Evolutionary conservation across 768 basidiomycete genomes (phyloP).

Genomic region (Mycena maculata): DNA sequence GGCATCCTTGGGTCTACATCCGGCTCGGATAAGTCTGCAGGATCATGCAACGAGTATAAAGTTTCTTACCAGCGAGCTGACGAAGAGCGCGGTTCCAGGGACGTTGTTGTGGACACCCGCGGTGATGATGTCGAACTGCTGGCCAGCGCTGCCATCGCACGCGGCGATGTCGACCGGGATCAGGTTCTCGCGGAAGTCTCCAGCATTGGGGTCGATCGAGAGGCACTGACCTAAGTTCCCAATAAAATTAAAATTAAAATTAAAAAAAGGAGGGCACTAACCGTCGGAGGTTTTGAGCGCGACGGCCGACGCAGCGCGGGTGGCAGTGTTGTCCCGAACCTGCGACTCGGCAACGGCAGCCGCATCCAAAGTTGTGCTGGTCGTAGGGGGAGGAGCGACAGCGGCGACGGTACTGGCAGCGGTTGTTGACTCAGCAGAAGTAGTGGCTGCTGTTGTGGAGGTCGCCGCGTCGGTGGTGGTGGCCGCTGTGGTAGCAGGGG

Average conservation of each 20-base stretch:
- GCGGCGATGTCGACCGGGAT: slow-evolving; percentile 31
- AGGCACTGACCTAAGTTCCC: no score
- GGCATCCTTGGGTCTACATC: slow-evolving; percentile 36
- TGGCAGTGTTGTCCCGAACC: slow-evolving; percentile 38
- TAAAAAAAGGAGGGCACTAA: no score
- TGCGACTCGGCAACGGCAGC: slow-evolving; percentile 35
- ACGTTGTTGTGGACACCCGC: slow-evolving; percentile 36
- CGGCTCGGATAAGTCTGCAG: neutral
- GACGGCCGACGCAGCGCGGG: slow-evolving; percentile 36
- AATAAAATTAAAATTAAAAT: no score
- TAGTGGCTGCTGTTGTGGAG: neutral
- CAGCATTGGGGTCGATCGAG: slow-evolving; percentile 27
- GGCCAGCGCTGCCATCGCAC: slow-evolving; percentile 35
- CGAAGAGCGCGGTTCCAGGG: slow-evolving; percentile 35
- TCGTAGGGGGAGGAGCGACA: slow-evolving; percentile 6
- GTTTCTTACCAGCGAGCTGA: slow-evolving; percentile 31
- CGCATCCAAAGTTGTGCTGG: slow-evolving; percentile 20
- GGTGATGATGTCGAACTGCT: slow-evolving; percentile 40
- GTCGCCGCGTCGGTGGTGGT: neutral
- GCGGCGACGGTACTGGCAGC: neutral
- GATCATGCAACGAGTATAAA: neutral
- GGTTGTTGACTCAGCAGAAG: neutral
- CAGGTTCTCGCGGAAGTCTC: slow-evolving; percentile 40
- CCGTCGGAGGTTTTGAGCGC: slow-evolving; percentile 36
- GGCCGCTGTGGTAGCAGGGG: slow-evolving; percentile 2